phyloP scores from a whole-genome alignment of 2,329 filamentous ascomycete species.

The Aspergillus viridinutans region DNA sequence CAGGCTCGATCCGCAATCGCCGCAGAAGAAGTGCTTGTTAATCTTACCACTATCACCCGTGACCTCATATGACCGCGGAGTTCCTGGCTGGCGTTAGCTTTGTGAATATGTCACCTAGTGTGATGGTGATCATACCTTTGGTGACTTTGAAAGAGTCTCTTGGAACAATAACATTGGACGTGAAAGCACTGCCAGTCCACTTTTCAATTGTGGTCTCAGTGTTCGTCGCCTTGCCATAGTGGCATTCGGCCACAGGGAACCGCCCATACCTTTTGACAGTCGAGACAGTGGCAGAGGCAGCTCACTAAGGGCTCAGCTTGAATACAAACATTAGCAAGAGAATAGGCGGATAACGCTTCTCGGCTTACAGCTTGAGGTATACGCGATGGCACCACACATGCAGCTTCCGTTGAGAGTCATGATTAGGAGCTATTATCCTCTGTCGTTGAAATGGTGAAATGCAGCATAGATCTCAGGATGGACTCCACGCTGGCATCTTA shows the following conservation, averaged over 20 bases:
- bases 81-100: constrained; percentile 29
- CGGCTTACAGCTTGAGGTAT: constrained; percentile 24
- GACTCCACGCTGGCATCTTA: no score
- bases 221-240: neutral
- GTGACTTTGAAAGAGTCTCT: constrained; percentile 46
- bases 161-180: constrained; percentile 51
- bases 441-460: neutral
- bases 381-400: constrained; percentile 31
- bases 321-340: neutral
- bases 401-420: constrained; percentile 32
- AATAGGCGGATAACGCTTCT: neutral
- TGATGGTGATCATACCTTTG: constrained; percentile 36
- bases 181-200: constrained; percentile 53
- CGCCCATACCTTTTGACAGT: constrained; percentile 50
- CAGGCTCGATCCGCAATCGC: constrained; percentile 48
- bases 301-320: constrained; percentile 41
- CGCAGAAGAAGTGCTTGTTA: constrained; percentile 56
- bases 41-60: constrained; percentile 50
- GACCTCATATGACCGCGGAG: constrained; percentile 46
- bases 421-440: neutral
- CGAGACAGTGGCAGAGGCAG: constrained; percentile 51
- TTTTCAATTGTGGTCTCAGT: constrained; percentile 20
- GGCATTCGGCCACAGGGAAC: neutral
- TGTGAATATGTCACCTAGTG: neutral
- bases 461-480: neutral